Evolutionary conservation across 1,284 basidiomycete species (phyloP).

Genomic region (Cutaneotrichosporon daszewskae): DNA sequence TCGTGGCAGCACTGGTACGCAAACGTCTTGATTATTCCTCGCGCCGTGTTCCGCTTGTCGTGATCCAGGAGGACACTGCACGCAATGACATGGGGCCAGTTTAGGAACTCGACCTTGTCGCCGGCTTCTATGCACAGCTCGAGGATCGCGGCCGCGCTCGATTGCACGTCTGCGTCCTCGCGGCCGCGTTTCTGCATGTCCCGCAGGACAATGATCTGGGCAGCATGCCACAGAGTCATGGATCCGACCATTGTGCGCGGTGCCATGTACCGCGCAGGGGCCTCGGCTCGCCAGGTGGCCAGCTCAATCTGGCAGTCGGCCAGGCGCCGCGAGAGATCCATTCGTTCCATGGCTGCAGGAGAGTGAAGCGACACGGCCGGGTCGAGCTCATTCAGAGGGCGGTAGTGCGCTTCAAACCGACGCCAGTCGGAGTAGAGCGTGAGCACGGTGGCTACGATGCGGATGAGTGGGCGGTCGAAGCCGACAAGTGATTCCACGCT

Average conservation of each 20-base stretch:
- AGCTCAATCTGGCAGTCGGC: constrained; percentile 16
- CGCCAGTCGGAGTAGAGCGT: constrained; percentile 13
- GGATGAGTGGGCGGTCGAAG: constrained; percentile 24
- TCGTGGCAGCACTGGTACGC: constrained; percentile 39
- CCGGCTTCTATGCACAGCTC: constrained; percentile 31
- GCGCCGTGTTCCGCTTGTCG: constrained; percentile 21
- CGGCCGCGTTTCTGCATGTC: constrained; percentile 24
- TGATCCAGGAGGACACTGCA: constrained; percentile 22
- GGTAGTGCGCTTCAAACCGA: constrained; percentile 17
- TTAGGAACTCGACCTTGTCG: constrained; percentile 42
- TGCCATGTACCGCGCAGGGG: constrained; percentile 15
- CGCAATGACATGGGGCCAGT: constrained; percentile 37
- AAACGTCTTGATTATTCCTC: constrained; percentile 32
- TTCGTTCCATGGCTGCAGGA: constrained; percentile 14
- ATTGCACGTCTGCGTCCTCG: constrained; percentile 26
- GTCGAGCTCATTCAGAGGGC: constrained; percentile 15
- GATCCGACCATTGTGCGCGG: constrained; percentile 28
- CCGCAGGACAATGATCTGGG: constrained; percentile 29
- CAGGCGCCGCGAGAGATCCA: constrained; percentile 14
- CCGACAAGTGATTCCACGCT: constrained; percentile 29
- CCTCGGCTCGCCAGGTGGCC: constrained; percentile 18
- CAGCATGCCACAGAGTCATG: constrained; percentile 33
- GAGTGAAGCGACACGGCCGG: constrained; percentile 12
- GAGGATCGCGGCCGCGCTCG: constrained; percentile 26
- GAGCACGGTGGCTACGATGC: constrained; percentile 15